These are phyloP conservation scores for Musa schizocarpa DNA, from an alignment of 176 grass and related monocot genomes.

Conservation along the genomic window DNA sequence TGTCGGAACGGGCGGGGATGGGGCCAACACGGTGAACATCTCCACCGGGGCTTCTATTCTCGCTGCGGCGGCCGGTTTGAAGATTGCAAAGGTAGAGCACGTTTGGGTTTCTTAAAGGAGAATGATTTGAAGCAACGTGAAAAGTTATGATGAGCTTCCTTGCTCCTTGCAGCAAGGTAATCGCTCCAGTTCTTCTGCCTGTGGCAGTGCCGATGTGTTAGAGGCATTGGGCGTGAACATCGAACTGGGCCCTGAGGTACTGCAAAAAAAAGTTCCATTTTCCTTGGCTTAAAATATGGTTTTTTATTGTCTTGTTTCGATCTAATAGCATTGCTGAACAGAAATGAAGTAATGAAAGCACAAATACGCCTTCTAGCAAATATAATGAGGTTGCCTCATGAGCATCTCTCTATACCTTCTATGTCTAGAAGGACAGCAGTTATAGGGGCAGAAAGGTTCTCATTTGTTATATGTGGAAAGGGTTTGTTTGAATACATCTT, in stretches of 20 bases:
- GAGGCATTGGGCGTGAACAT: conserved; percentile 83
- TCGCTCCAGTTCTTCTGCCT: conserved; percentile 88
- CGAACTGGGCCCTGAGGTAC: conserved; percentile 71
- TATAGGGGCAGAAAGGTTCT: too few species aligned
- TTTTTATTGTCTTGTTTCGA: background rate
- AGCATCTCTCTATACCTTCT: too few species aligned
- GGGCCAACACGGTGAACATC: conserved; percentile 90
- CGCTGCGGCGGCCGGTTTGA: conserved; percentile 72
- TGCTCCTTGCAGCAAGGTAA: conserved; percentile 72
- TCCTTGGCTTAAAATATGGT: background rate
- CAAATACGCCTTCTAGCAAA: too few species aligned
- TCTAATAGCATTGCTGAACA: background rate
- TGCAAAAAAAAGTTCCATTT: background rate
- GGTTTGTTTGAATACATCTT: too few species aligned
- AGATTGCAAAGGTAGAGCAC: conserved; percentile 61
- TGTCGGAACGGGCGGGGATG: conserved; percentile 91
- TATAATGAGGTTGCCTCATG: too few species aligned
- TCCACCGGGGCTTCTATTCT: conserved; percentile 85
- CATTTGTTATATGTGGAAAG: too few species aligned
- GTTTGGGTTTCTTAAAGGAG: background rate
- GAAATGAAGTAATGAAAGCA: too few species aligned
- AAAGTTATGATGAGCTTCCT: conserved; percentile 4
- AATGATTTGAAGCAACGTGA: background rate
- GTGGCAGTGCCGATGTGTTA: conserved; percentile 90
- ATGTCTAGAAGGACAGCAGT: too few species aligned